Evolutionary conservation across 2,329 filamentous ascomycete species (phyloP).

Genomic region (Aureobasidium leucospermi): DNA sequence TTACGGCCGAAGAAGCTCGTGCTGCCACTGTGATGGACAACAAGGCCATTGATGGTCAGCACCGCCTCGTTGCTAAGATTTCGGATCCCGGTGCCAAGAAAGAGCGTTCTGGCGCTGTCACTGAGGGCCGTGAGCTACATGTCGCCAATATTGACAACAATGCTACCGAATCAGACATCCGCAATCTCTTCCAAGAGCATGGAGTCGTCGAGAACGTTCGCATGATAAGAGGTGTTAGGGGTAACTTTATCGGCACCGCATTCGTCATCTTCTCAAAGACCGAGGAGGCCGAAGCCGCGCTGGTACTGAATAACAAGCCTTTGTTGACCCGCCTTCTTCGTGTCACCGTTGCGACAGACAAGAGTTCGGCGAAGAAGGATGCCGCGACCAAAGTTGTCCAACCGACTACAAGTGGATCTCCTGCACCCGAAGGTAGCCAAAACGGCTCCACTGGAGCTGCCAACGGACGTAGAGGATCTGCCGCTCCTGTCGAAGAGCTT

Average conservation of each 20-base stretch:
- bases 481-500: slow-evolving; percentile 18
- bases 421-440: slow-evolving; percentile 15
- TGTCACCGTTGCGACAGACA: slow-evolving; percentile 24
- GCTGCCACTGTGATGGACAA: slow-evolving; percentile 66
- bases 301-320: slow-evolving; percentile 28
- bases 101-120: slow-evolving; percentile 66
- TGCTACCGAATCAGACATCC: slow-evolving; percentile 64
- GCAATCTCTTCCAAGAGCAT: slow-evolving; percentile 64
- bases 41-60: slow-evolving; percentile 58
- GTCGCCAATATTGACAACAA: slow-evolving; percentile 80
- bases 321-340: slow-evolving; percentile 29
- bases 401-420: background rate
- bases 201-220: slow-evolving; percentile 68
- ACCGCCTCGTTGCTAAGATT: slow-evolving; percentile 68
- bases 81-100: slow-evolving; percentile 78
- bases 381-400: slow-evolving; percentile 15
- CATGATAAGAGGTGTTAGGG: slow-evolving; percentile 60
- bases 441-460: slow-evolving; percentile 12
- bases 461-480: slow-evolving; percentile 21
- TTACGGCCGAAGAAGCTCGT: slow-evolving; percentile 57
- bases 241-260: slow-evolving; percentile 66
- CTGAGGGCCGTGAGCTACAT: slow-evolving; percentile 83
- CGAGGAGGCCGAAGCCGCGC: slow-evolving; percentile 27
- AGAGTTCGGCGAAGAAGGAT: slow-evolving; percentile 15
- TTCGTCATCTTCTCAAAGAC: slow-evolving; percentile 70